Base-by-base conservation (phyloP, 352 stramenopile genomes). In the Phytophthora crassamura region DNA sequence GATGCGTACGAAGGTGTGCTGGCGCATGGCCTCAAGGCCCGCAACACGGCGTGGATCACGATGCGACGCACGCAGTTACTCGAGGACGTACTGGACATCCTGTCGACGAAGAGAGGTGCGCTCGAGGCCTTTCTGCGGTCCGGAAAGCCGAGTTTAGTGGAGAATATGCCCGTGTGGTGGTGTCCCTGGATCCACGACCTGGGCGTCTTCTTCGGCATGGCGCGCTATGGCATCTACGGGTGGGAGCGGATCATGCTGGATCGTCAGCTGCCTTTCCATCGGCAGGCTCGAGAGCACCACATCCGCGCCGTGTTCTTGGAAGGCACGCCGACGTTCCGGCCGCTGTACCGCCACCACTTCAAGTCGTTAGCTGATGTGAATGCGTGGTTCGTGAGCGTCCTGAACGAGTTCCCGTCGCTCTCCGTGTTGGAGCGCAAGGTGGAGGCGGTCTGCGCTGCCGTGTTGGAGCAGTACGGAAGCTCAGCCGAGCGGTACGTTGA, bases 131-230 rank as follows among this genome's bases (percentile, higher is more conserved):
- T 82, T 28, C 62, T 96, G 30, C 75, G 84, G 0, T 95, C 86
- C 2, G 86, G 88, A 22, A 78, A 67, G 20, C 59, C 77, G 5
- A 64, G 76, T 43, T 67, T 94, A 7, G 85, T 94, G 38, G 59
- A 74, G 9, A 75, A 88, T 45, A 94, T 96, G 86, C 88, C 88
- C 4, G 82, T 94, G 30, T 96, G 88, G 88, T 96, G 88, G 88
- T 96, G 88, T 62, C 88, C 88, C 10, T 96, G 88, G 88, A 80
- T 95, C 25, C 88, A 96, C 55, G 88, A 96, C 50, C 57, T 92
- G 15, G 84, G 75, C 3, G 40, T 94, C 9, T 83, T 96, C 16
- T 88, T 88, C 45, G 88, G 84, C 28, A 93, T 96, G 82, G 87
- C 88, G 41, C 76, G 74, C 10, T 81, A 91, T 57, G 88, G 88